Evolutionary conservation across 352 stramenopile species (phyloP).

Genomic region (Phytophthora cactorum): DNA sequence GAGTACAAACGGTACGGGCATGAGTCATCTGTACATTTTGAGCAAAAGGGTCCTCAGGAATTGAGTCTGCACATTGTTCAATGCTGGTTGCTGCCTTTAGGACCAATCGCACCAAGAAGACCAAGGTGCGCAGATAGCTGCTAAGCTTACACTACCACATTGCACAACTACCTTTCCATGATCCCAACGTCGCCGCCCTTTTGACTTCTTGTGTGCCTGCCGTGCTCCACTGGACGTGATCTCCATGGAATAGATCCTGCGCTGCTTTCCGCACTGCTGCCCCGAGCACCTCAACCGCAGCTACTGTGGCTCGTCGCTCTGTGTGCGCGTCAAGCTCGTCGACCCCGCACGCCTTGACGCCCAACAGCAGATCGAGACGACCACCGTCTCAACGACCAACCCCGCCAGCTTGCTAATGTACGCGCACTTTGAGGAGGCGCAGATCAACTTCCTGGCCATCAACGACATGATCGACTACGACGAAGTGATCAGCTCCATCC

Average conservation of each 20-base stretch:
- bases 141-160: neutral
- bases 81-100: slow-evolving; percentile 10
- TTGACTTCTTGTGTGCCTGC: neutral
- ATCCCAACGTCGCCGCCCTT: neutral
- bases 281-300: slow-evolving; percentile 68
- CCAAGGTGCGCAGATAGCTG: slow-evolving; percentile 21
- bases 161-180: neutral
- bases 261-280: slow-evolving; percentile 79
- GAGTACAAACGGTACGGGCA: slow-evolving; percentile 54
- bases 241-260: slow-evolving; percentile 49
- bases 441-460: slow-evolving; percentile 36
- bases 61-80: slow-evolving; percentile 4
- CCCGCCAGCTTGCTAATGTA: slow-evolving; percentile 43
- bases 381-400: slow-evolving; percentile 13
- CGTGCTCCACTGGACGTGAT: neutral
- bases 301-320: slow-evolving; percentile 68
- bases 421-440: slow-evolving; percentile 61
- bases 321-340: slow-evolving; percentile 42
- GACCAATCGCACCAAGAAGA: slow-evolving; percentile 40
- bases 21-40: slow-evolving; percentile 1
- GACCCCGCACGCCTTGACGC: slow-evolving; percentile 27
- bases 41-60: slow-evolving; percentile 25
- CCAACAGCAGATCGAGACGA: slow-evolving; percentile 13
- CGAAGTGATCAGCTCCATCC: slow-evolving; percentile 44
- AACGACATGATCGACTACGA: slow-evolving; percentile 36